Conservation (phyloP, 139 green algal genomes). For the Micromonas commoda region DNA sequence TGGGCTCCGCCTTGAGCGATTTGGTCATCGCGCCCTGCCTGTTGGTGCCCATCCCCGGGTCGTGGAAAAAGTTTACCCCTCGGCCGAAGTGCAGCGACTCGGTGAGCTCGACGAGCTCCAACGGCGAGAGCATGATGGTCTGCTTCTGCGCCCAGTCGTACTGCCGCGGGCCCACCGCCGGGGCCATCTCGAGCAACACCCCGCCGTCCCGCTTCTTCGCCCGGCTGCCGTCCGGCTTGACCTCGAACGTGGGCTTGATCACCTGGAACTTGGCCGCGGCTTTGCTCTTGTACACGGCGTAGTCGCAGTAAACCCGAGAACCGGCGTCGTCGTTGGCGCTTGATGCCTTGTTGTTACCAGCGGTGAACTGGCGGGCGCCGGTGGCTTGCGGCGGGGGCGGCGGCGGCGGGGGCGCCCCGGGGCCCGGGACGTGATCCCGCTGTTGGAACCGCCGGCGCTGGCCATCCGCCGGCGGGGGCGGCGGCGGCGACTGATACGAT, state of each 20-base stretch:
- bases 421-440: too few species aligned
- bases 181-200: conserved; percentile 10
- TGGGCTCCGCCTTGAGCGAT: conserved; percentile 8
- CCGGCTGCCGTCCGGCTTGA: background rate
- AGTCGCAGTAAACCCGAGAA: background rate
- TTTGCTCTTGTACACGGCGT: conserved; percentile 1
- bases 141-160: conserved; percentile 17
- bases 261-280: background rate
- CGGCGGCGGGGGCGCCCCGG: too few species aligned
- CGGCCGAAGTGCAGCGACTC: background rate
- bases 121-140: background rate
- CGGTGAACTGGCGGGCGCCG: too few species aligned
- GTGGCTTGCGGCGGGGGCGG: too few species aligned
- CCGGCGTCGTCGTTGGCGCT: background rate
- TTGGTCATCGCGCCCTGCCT: background rate
- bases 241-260: conserved; percentile 4
- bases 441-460: too few species aligned
- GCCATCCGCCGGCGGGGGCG: too few species aligned
- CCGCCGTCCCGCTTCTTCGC: background rate
- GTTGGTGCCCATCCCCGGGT: background rate
- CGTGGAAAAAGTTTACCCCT: conserved; percentile 11
- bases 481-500: background rate
- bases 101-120: conserved; percentile 6
- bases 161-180: background rate
- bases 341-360: too few species aligned